Conservation (phyloP, 140 eudicot species). For the Stevia rebaudiana region DNA sequence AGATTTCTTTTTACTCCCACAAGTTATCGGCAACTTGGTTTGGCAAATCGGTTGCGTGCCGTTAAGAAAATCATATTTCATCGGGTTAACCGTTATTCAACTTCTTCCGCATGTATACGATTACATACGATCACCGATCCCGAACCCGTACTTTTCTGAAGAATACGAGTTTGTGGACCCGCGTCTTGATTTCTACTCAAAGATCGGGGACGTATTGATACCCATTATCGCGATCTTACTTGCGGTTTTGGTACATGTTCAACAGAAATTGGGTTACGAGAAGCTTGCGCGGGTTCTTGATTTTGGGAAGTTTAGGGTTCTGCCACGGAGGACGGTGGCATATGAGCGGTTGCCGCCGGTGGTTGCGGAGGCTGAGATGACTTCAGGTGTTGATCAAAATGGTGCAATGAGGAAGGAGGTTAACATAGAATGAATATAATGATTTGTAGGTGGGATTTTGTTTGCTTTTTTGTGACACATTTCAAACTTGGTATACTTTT, state of each 20-base stretch:
- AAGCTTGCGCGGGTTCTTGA: constrained; percentile 40
- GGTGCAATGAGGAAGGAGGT: constrained; percentile 30
- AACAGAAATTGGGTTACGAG: constrained; percentile 66
- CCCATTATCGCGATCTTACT: constrained; percentile 44
- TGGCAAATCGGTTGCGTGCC: constrained; percentile 67
- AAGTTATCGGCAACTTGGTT: constrained; percentile 61
- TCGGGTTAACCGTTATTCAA: constrained; percentile 66
- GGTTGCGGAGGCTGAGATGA: constrained; percentile 71
- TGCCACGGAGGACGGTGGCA: constrained; percentile 48
- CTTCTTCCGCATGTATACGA: constrained; percentile 85
- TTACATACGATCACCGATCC: constrained; percentile 43
- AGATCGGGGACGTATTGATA: constrained; percentile 64
- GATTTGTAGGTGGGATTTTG: constrained; percentile 3
- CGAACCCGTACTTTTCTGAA: constrained; percentile 58
- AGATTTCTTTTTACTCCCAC: constrained; percentile 89
- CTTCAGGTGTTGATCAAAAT: constrained; percentile 39
- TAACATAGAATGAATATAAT: constrained; percentile 32
- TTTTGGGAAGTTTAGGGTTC: constrained; percentile 36
- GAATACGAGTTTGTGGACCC: constrained; percentile 75
- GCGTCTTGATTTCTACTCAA: constrained; percentile 51
- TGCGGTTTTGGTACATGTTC: constrained; percentile 51
- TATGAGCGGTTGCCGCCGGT: constrained; percentile 76
- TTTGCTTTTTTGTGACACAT: constrained; percentile 8
- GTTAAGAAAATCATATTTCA: constrained; percentile 51
- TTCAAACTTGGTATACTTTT: constrained; percentile 9